Evolutionary conservation across 768 basidiomycete genomes (phyloP), one percentile per base, ranked within the genome.

Genomic region (Lactifluus subvellereus): DNA sequence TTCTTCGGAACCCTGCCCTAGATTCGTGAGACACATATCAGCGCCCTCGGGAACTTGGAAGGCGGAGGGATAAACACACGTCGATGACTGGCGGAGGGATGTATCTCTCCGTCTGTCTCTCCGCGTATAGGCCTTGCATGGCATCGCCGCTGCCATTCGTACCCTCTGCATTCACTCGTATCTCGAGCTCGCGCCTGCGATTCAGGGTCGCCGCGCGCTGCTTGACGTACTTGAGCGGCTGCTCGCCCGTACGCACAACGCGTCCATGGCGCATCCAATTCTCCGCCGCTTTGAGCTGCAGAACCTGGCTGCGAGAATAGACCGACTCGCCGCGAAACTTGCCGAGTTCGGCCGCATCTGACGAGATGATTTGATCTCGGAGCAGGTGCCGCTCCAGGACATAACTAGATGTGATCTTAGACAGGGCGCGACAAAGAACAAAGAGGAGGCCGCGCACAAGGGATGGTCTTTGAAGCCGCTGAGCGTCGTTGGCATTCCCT

Each of bases 401-500:
- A 72, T 92, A 94, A 69, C 91, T 92, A 68, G 49, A 65, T 18
- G 10, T 56, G 38, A 47, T 8, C 20, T 35, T n/a, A 45, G 30
- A 33, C 4, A 54, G 4, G 30, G 57, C n/a, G 14, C 40, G 32
- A n/a, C 11, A 9, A 50, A 1, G 10, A 52, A 33, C 37, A 67
- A 18, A 33, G 13, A 33, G 61, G 27, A 20, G 33, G 43, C 59
- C 16, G 74, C 86, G 55, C 69, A 96, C 88, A 96, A 71, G 5
- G 95, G 94, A 75, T 99, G 97, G 69, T 92, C 88, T 73, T 98
- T 98, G 83, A 98, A 98, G 2, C 94, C 97, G 33, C 82, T 78
- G 59, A 98, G 80, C 11, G 88, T 87, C 18, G 86, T 87, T 0
- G 97, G 97, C 94, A 99, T 97, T 30, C 88, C 93, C 75, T 96